Percentiles rank a stretch among this genome's conserved stretches.
These are phyloP conservation scores for Dendrobium chrysotoxum DNA, from an alignment of 106 monocot species.

Conservation along the genomic window DNA sequence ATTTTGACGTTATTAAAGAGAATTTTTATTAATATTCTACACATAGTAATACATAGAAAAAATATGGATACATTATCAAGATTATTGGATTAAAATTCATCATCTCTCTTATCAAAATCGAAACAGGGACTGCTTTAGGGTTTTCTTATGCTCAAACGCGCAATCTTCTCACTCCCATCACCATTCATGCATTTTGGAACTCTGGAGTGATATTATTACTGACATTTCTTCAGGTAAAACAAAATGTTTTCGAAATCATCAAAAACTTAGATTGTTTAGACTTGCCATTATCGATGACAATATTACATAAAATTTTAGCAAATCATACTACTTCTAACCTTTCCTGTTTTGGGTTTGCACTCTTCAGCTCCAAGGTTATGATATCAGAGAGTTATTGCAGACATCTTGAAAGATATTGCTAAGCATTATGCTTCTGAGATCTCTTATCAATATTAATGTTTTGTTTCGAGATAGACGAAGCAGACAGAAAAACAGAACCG, in stretches of 20 bases:
- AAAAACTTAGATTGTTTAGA: neutral
- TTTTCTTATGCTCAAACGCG: constrained; percentile 88
- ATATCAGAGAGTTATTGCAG: constrained; percentile 64
- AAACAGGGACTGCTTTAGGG: constrained; percentile 68
- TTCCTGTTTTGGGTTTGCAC: neutral
- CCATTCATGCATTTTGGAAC: constrained; percentile 90
- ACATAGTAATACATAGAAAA: no score
- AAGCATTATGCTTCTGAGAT: neutral
- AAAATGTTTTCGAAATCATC: neutral
- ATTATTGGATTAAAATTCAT: neutral
- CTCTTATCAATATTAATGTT: neutral
- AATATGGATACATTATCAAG: neutral
- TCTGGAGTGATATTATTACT: constrained; percentile 77
- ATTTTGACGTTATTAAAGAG: no score
- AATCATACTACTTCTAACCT: neutral
- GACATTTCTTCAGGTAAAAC: constrained; percentile 80
- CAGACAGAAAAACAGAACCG: no score
- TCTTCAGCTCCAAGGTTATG: constrained; percentile 82
- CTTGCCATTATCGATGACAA: neutral
- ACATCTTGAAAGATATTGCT: constrained; percentile 26
- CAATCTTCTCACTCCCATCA: constrained; percentile 93
- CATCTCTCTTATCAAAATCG: neutral
- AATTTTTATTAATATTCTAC: no score
- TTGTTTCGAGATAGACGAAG: no score
- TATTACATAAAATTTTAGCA: neutral